These are phyloP conservation scores for Papiliotrema fonsecae DNA, from an alignment of 1,284 basidiomycete species.

Conservation along the genomic window DNA sequence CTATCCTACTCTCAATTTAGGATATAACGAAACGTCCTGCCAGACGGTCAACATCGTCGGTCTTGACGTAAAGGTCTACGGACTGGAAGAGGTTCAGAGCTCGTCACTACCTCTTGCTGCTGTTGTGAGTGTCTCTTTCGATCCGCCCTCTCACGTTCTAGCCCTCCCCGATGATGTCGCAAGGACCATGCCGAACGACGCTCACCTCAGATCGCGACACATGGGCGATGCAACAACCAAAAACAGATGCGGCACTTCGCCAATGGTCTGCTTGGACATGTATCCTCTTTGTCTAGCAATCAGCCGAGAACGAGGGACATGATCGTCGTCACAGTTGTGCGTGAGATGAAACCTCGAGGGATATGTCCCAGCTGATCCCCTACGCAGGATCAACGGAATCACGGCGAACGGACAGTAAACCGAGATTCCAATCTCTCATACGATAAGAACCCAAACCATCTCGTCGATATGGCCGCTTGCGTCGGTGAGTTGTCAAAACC, in stretches of 20 bases:
- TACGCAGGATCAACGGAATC: constrained; percentile 69
- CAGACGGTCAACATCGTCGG: constrained; percentile 23
- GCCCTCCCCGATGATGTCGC: too few species aligned
- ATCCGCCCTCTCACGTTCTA: too few species aligned
- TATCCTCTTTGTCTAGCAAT: constrained; percentile 6
- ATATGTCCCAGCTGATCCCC: background rate
- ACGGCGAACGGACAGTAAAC: constrained; percentile 59
- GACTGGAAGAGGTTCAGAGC: constrained; percentile 35
- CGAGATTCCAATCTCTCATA: constrained; percentile 57
- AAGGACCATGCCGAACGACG: background rate
- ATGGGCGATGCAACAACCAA: constrained; percentile 37
- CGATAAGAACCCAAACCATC: constrained; percentile 60
- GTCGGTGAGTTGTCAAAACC: constrained; percentile 44
- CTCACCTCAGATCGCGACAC: constrained; percentile 35
- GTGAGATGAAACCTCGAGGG: constrained; percentile 1
- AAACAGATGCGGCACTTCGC: constrained; percentile 38
- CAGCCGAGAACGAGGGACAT: constrained; percentile 29
- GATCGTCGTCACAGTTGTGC: constrained; percentile 43
- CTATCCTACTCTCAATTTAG: constrained; percentile 30
- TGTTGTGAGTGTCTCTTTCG: constrained; percentile 24
- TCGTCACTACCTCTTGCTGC: constrained; percentile 26
- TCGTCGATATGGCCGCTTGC: constrained; percentile 68
- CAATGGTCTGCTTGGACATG: constrained; percentile 32
- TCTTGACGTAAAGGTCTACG: constrained; percentile 37
- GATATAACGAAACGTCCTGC: constrained; percentile 11